Evolutionary conservation across 164 flowering plant genomes (phyloP).

Genomic region (Kingdonia uniflora): DNA sequence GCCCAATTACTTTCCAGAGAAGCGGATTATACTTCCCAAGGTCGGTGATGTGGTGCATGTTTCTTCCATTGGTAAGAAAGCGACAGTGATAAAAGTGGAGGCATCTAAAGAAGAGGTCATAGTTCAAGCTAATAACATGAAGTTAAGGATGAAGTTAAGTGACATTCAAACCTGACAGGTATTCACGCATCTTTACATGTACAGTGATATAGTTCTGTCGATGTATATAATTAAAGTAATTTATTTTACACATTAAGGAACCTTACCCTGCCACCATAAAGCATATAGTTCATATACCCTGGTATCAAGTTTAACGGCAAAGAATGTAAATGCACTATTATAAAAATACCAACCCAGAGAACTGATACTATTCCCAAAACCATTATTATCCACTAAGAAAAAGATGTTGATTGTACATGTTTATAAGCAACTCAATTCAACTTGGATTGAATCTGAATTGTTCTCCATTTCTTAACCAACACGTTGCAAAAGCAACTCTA

Average conservation of each 20-base stretch:
- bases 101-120: conserved; percentile 48
- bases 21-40: conserved; percentile 33
- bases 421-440: conserved; percentile 18
- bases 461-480: not conserved
- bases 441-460: conserved; percentile 28
- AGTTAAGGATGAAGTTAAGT: conserved; percentile 51
- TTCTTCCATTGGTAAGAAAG: conserved; percentile 48
- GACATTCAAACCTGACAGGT: conserved; percentile 20
- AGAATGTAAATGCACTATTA: too few species aligned
- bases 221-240: too few species aligned
- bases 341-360: too few species aligned
- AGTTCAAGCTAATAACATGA: conserved; percentile 70
- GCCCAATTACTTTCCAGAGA: conserved; percentile 28
- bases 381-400: too few species aligned
- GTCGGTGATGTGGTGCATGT: conserved; percentile 66
- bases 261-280: too few species aligned
- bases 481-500: not conserved
- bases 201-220: too few species aligned
- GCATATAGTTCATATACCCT: too few species aligned
- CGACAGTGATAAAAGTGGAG: conserved; percentile 52
- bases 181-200: not conserved
- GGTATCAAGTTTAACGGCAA: too few species aligned
- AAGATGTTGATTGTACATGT: too few species aligned
- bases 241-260: too few species aligned
- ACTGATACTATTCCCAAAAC: too few species aligned